Base-by-base conservation (phyloP, 768 basidiomycete genomes). In the Naganishia friedmannii region DNA sequence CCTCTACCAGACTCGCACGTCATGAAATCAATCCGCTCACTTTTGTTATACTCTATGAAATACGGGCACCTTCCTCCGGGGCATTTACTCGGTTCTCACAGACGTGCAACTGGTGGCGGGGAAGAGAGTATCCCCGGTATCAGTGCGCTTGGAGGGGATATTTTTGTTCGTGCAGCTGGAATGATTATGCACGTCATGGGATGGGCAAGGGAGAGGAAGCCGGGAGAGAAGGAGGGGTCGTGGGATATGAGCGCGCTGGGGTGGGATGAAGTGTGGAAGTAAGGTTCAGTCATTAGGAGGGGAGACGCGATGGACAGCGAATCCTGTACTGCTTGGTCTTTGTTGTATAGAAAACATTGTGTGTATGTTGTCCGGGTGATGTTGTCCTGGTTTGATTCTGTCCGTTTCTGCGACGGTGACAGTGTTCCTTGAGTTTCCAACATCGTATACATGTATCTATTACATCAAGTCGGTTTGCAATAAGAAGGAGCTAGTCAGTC, bases 211-310 rank as follows among this genome's bases (percentile, higher is more conserved):
- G 76, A 76, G 48, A 32, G 65, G 45, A 42, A n/a, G 19, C 21
- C 10, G 51, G 73, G 74, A 6, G 57, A 73, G 65, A 58, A 73
- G 29, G 74, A 73, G 37, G 74, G 72, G 1, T 51, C 63, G 46
- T 77, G 75, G 75, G 75, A 75, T 37, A 67, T 53, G 26, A 71
- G 68, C 51, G 71, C 73, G 37, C 39, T 77, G 28, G 77, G 77
- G 9, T 77, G 74, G 53, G 77, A 76, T 67, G 77, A 71, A 48
- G 75, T 72, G 1, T 77, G 77, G 77, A 58, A 23, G 48, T 26
- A 51, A 13, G n/a, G n/a, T n/a, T n/a, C n/a, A n/a, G n/a, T n/a
- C n/a, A n/a, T n/a, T n/a, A n/a, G n/a, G n/a, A n/a, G n/a, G n/a
- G n/a, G n/a, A n/a, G n/a, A n/a, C n/a, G n/a, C n/a, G n/a, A n/a